Base-by-base conservation (phyloP, 768 basidiomycete species). In the Favolaschia claudopus region DNA sequence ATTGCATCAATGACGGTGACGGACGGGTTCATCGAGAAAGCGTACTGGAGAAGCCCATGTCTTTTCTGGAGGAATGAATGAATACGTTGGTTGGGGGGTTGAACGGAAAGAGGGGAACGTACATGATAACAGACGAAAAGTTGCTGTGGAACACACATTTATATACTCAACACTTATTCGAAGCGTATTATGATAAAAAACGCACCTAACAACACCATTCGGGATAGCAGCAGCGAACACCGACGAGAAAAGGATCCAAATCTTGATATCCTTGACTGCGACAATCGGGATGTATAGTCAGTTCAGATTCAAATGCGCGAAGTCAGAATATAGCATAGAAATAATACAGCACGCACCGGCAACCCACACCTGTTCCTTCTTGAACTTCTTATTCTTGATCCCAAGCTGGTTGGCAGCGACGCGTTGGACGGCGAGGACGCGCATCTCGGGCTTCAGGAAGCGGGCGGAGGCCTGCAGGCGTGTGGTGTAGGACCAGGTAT, bases 31-130 rank as follows among this genome's bases (percentile, higher is more conserved):
- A 12, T 12, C 6, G 38, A 10, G 40, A 7, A 19, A 12, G 28
- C 57, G 42, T 33, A 63, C 58, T 59, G 22, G 60, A 62, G 53
- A 66, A 66, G 6, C 64, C 64, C 60, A 62, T 66, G 38, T 66
- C 60, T 40, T 60, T 42, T 37, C 62, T 63, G 45, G 2, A 10
- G 8, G 4, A 9, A 7, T 8, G 7, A n/a, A 31, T 32, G 14
- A 8, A 15, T 37, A 22, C 36, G 42, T 33, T 14, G 3, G n/a
- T n/a, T n/a, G 27, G 10, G 14, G 15, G 31, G n/a, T n/a, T n/a
- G 15, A n/a, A 22, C 15, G 6, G 22, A 14, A n/a, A n/a, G n/a
- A n/a, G n/a, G n/a, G n/a, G 2, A 28, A 57, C 55, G 28, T 46
- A 46, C 33, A 58, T 58, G 25, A 58, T 58, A 13, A 48, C 24